A percentile compares a stretch with the other conserved stretches of the same genome.
Conservation (phyloP, 2,329 filamentous ascomycete genomes). For the Phyllosticta capitalensis region DNA sequence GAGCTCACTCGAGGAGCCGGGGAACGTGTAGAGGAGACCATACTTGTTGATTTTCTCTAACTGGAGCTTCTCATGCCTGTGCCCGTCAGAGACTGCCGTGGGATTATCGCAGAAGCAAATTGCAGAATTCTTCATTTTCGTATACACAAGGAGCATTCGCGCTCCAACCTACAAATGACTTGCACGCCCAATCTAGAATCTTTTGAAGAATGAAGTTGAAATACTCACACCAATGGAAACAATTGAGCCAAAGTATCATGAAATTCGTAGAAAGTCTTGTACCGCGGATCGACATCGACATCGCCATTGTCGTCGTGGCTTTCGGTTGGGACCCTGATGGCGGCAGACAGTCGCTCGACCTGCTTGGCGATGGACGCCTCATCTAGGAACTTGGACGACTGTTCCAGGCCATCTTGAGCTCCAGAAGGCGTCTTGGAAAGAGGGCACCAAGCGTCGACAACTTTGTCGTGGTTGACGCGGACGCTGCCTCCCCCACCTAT, state of each 20-base stretch:
- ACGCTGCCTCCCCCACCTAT: slow-evolving; percentile 3
- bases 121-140: no score
- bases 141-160: no score
- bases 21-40: slow-evolving; percentile 49
- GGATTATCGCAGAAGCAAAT: not conserved
- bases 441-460: slow-evolving; percentile 9
- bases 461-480: not conserved
- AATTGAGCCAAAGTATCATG: slow-evolving; percentile 40
- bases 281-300: slow-evolving; percentile 47
- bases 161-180: no score
- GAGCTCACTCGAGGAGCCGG: slow-evolving; percentile 40
- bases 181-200: no score
- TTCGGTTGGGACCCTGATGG: slow-evolving; percentile 46
- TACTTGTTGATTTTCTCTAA: slow-evolving; percentile 51
- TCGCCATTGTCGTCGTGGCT: slow-evolving; percentile 47
- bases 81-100: not conserved
- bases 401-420: slow-evolving; percentile 5
- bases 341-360: slow-evolving; percentile 32
- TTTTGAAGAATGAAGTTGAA: not conserved
- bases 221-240: slow-evolving; percentile 39
- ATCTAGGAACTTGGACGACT: slow-evolving; percentile 4
- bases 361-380: slow-evolving; percentile 8
- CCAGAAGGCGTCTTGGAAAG: not conserved
- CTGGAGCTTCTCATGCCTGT: slow-evolving; percentile 33
- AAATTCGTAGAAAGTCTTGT: slow-evolving; percentile 49